Evolutionary conservation across 192 early-diverging fungal genomes (phyloP).

Genomic region (Chytriomyces sp.): DNA sequence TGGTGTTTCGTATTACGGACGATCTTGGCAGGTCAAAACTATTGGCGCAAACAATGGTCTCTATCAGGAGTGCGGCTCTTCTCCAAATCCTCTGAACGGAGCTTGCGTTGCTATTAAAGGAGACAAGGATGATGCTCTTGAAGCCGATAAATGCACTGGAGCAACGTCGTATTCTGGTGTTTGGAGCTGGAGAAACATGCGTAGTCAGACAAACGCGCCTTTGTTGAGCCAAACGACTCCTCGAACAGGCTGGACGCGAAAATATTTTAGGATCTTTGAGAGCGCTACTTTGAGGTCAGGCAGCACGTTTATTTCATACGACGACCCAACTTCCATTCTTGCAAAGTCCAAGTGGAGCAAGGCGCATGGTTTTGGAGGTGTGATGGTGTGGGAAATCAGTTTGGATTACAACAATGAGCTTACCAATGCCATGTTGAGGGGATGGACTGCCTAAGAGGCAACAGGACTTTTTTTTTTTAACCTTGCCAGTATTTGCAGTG

Average conservation of each 20-base stretch:
- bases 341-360: conserved; percentile 22
- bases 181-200: conserved; percentile 11
- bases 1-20: conserved; percentile 68
- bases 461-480: no score
- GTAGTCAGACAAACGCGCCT: background rate
- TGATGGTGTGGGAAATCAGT: conserved; percentile 26
- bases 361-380: conserved; percentile 7
- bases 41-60: conserved; percentile 11
- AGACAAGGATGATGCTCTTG: background rate
- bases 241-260: background rate
- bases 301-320: conserved; percentile 14
- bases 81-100: background rate
- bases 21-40: conserved; percentile 14
- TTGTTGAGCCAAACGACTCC: background rate
- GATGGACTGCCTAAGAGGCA: background rate
- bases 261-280: background rate
- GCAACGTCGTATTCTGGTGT: conserved; percentile 10
- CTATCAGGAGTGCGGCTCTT: background rate
- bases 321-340: conserved; percentile 10
- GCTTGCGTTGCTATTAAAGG: background rate
- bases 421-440: background rate
- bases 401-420: background rate
- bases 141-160: background rate
- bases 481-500: no score
- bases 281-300: background rate